Evolutionary conservation across 495 filamentous ascomycete species (phyloP), one percentile per base, ranked within the genome.

Genomic region (Penicillium goetzii): DNA sequence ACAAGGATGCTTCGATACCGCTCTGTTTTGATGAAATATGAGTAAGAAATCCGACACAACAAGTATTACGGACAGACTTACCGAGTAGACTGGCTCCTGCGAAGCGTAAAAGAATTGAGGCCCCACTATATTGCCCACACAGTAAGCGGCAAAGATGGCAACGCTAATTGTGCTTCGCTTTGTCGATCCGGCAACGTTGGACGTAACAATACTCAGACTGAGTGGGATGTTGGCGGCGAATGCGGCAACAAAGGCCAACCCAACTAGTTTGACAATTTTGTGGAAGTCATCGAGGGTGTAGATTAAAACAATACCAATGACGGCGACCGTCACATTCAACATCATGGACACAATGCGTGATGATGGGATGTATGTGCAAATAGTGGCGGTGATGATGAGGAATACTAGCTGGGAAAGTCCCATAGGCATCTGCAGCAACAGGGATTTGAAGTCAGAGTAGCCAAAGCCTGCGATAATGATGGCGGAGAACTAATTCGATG

Each of bases 201-300:
- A 69, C 11, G 58, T 62, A 8, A 54, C 59, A 41, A 70, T 62
- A 28, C 51, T 57, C 28, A 67, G 14, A 8, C 19, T 32, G 12
- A 67, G 57, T 0, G 84, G 83, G 61, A 85, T 84, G 25, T 80
- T 80, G 30, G 76, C 80, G 3, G 84, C 72, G 40, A 68, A 70
- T 6, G 76, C 74, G 51, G 80, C 72, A 10, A 77, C 80, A 2
- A 85, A 58, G 54, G 83, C 85, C 64, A 83, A 80, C 0, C 81
- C 83, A 2, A 70, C 76, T 40, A 86, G 74, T 28, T 81, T 70
- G 17, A 12, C 60, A 33, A 7, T 78, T 78, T 9, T 65, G 69
- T 68, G 71, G 74, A 64, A 1, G 84, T 51, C 25, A 82, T 78
- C 15, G 14, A 67, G 56, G 1, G 41, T 56, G 50, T 63, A 60